Evolutionary conservation across 305 asterid species (phyloP).

Genomic region (Lippia alba): DNA sequence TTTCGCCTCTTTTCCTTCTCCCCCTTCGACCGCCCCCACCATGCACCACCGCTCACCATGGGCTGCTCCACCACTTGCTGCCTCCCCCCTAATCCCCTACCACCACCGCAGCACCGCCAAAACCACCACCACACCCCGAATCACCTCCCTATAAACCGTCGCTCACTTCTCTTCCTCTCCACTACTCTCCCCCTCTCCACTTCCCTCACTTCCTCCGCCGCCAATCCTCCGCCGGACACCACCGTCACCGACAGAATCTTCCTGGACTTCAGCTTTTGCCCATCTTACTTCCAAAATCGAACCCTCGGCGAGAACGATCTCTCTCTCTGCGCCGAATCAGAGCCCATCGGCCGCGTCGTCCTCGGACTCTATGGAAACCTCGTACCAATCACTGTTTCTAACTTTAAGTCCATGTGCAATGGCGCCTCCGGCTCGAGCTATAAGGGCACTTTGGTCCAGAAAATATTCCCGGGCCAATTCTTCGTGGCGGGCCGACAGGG

Average conservation of each 20-base stretch:
- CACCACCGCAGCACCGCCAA: constrained; percentile 40
- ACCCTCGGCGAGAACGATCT: constrained; percentile 78
- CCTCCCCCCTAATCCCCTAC: constrained; percentile 49
- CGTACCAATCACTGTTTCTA: constrained; percentile 80
- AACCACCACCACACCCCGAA: constrained; percentile 24
- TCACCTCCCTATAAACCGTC: constrained; percentile 52
- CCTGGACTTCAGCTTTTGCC: constrained; percentile 82
- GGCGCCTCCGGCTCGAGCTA: constrained; percentile 78
- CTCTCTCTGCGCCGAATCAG: constrained; percentile 67
- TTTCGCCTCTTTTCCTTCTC: constrained; percentile 1
- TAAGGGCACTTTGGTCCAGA: constrained; percentile 80
- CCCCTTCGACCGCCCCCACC: constrained; percentile 30
- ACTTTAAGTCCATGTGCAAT: constrained; percentile 82
- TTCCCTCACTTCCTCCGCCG: constrained; percentile 38
- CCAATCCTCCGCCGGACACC: constrained; percentile 61
- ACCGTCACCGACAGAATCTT: constrained; percentile 84
- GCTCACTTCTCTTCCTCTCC: constrained; percentile 67
- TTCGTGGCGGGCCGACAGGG: constrained; percentile 86
- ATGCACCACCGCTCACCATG: constrained; percentile 51
- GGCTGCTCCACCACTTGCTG: constrained; percentile 52
- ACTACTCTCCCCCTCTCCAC: constrained; percentile 49
- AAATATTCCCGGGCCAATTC: constrained; percentile 78
- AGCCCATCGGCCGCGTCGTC: constrained; percentile 73
- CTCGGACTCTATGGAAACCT: constrained; percentile 84
- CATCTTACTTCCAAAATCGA: constrained; percentile 76